These are phyloP conservation scores for Suillus sp. DNA, from an alignment of 768 basidiomycete genomes.

Conservation along the genomic window DNA sequence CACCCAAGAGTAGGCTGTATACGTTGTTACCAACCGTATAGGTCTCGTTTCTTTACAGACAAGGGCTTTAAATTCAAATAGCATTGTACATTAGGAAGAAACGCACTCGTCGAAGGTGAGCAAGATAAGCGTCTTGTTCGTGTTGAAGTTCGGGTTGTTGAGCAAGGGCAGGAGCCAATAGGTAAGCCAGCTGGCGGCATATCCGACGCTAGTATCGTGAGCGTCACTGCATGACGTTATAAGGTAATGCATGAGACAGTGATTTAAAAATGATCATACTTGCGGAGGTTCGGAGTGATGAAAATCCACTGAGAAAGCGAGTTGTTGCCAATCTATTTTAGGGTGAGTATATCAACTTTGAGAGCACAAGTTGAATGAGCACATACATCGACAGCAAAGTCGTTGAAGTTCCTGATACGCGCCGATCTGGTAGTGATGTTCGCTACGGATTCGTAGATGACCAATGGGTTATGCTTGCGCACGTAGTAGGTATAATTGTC, in stretches of 20 bases:
- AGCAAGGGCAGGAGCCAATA: constrained; percentile 58
- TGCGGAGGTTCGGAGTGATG: constrained; percentile 59
- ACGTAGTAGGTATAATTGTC: constrained; percentile 50
- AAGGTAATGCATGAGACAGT: neutral
- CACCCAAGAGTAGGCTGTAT: constrained; percentile 46
- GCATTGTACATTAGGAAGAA: neutral
- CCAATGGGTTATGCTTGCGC: constrained; percentile 58
- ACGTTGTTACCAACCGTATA: constrained; percentile 49
- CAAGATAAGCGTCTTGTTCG: constrained; percentile 53
- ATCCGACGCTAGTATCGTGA: constrained; percentile 60
- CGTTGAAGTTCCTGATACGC: constrained; percentile 60
- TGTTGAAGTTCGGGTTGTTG: constrained; percentile 53
- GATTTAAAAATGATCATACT: constrained; percentile 20
- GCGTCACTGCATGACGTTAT: constrained; percentile 45
- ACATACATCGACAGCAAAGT: constrained; percentile 56
- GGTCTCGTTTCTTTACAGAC: constrained; percentile 26
- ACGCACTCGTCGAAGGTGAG: constrained; percentile 66
- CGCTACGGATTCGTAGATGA: constrained; percentile 54
- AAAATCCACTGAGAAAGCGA: constrained; percentile 61
- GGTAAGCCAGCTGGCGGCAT: constrained; percentile 45
- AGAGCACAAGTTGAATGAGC: neutral
- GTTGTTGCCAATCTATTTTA: constrained; percentile 34
- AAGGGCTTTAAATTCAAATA: neutral
- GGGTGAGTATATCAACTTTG: neutral
- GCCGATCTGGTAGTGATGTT: constrained; percentile 41